Conservation (phyloP, 2,329 filamentous ascomycete species). For the Xylariaceae sp. region DNA sequence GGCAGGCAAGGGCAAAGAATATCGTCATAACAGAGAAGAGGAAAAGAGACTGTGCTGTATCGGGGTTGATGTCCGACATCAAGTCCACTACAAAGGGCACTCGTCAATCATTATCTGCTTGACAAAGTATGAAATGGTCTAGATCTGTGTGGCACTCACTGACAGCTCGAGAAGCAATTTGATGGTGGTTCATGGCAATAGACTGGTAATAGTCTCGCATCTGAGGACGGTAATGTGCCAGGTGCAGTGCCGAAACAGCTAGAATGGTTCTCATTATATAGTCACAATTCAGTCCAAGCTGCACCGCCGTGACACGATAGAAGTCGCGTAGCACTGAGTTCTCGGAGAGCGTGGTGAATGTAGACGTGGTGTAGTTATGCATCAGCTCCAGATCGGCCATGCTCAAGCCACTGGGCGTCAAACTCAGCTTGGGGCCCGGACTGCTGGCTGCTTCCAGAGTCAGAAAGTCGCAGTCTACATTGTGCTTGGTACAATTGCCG, state of each 20-base stretch:
- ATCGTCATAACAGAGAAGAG: slow-evolving; percentile 14
- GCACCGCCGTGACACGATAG: slow-evolving; percentile 32
- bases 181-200: slow-evolving; percentile 30
- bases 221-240: slow-evolving; percentile 27
- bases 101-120: background rate
- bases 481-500: slow-evolving; percentile 13
- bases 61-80: slow-evolving; percentile 2
- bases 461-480: slow-evolving; percentile 13
- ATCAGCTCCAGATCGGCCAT: slow-evolving; percentile 35
- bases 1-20: slow-evolving; percentile 12
- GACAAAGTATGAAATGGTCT: background rate
- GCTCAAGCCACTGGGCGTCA: slow-evolving; percentile 14
- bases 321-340: slow-evolving; percentile 28
- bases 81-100: slow-evolving; percentile 4
- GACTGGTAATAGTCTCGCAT: slow-evolving; percentile 25
- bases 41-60: slow-evolving; percentile 7
- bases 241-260: slow-evolving; percentile 34
- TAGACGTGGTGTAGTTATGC: slow-evolving; percentile 36
- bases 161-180: slow-evolving; percentile 7
- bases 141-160: slow-evolving; percentile 1
- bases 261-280: slow-evolving; percentile 35
- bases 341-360: slow-evolving; percentile 32
- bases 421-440: background rate
- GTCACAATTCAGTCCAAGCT: slow-evolving; percentile 31
- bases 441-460: background rate